phyloP scores from a whole-genome alignment of 139 green algal species.

The Micractinium sp. region DNA sequence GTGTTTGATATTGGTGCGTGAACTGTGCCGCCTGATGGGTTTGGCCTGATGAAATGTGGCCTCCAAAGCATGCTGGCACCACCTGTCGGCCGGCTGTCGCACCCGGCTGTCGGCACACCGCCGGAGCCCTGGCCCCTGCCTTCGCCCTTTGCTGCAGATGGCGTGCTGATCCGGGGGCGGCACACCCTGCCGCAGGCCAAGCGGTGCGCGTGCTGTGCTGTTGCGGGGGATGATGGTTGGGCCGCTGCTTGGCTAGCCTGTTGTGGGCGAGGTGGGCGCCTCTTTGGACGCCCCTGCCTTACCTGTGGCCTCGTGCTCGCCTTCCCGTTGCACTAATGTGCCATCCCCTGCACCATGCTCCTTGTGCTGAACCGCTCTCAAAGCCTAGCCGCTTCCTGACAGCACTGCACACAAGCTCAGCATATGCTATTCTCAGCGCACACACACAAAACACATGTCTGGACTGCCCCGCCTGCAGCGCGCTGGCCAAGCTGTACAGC shows the following conservation, averaged over 20 bases:
- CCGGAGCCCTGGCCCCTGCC: neutral
- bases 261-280: too few relatives aligned
- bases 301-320: neutral
- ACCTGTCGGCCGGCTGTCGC: too few relatives aligned
- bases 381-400: neutral
- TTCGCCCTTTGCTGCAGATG: conserved; percentile 48
- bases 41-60: too few relatives aligned
- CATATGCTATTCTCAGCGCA: neutral
- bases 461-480: conserved; percentile 19
- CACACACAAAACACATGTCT: too few relatives aligned
- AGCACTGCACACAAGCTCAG: neutral
- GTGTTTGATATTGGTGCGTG: conserved; percentile 73
- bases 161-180: conserved; percentile 74
- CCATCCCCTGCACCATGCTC: neutral
- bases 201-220: neutral
- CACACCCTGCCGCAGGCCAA: conserved; percentile 58
- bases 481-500: conserved; percentile 60
- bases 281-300: too few relatives aligned
- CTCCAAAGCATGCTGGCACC: too few relatives aligned
- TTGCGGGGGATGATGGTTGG: neutral
- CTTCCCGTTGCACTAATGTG: neutral
- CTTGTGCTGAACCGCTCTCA: neutral
- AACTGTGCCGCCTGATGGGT: too few relatives aligned
- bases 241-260: too few relatives aligned
- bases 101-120: neutral